Percentiles rank a stretch among this genome's conserved stretches.
Evolutionary conservation across 495 filamentous ascomycete species (phyloP).

Genomic region (Aspergillus affinis): DNA sequence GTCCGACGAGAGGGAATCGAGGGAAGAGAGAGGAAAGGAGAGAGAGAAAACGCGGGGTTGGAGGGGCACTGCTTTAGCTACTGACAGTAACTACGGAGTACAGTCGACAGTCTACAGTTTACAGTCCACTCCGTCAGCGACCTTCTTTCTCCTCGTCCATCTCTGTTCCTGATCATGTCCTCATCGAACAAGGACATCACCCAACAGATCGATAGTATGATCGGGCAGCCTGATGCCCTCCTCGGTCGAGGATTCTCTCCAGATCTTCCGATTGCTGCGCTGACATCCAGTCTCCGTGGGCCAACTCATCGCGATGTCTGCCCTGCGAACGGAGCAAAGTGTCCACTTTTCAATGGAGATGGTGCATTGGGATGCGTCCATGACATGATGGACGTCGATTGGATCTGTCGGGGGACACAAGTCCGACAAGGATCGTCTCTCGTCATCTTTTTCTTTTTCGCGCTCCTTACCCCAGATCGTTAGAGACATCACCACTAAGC

Average conservation of each 20-base stretch:
- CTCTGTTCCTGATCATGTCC: neutral
- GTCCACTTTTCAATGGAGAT: neutral
- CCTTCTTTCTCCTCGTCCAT: neutral
- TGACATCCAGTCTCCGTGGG: neutral
- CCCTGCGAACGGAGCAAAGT: neutral
- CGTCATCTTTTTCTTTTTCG: conserved; percentile 6
- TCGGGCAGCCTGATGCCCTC: neutral
- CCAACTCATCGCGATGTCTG: neutral
- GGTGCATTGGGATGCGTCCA: neutral
- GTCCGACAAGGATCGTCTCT: neutral
- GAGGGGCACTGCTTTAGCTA: neutral
- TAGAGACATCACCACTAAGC: neutral
- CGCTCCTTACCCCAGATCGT: conserved; percentile 6
- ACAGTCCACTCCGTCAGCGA: too few species aligned
- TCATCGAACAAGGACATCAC: neutral
- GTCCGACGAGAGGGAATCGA: neutral
- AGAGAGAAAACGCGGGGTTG: neutral
- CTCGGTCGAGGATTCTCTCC: neutral
- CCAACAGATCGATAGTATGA: neutral
- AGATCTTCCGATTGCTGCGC: neutral
- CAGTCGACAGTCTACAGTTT: too few species aligned
- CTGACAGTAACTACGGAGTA: too few species aligned
- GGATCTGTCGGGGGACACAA: neutral
- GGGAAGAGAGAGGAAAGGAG: neutral
- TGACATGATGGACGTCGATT: neutral